Base-by-base conservation (phyloP, 1,139 yeast genomes). In the Sugiyamaella xylanicola region DNA sequence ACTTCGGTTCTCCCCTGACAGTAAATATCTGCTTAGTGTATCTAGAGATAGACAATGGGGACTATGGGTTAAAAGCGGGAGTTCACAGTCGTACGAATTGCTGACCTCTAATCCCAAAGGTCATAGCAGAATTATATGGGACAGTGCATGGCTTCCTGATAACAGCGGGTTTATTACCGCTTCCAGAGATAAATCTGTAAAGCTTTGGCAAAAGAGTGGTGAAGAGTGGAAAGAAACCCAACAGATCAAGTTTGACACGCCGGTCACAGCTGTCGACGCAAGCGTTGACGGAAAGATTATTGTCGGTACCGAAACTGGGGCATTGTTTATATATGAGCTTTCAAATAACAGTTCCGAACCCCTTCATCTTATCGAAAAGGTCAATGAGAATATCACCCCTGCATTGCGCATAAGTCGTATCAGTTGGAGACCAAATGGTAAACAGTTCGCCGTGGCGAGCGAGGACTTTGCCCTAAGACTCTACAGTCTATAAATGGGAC, bases 71-170 rank as follows among this genome's bases (percentile, higher is more conserved):
- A 77, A 86, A 56, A 65, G 66, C 40, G 77, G 70, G 7, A 52
- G 51, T 20, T 17, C 48, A 5, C 50, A 25, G n/a, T 67, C 65
- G n/a, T 74, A 72, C 55, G 64, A 67, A 29, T 77, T 87, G 59
- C 73, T 72, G 32, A 69, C 77, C 50, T 72, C 78, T 5, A 81
- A 81, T 42, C 62, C 66, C 19, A 90, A 87, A 67, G 97, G 97
- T 1, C 99, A 95, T 67, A 73, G 86, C 7, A 83, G 98, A 72
- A 93, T 95, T 64, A 83, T 95, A 50, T 95, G 99, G 99, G 99
- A 93, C 72, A 86, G 95, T 68, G 81, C 87, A 35, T 93, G 97
- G 97, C 19, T 72, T 60, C 57, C 61, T 13, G 58, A 59, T 27
- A 51, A 56, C 19, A 49, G 48, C 11, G 61, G 60, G 11, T 92